Evolutionary conservation across 2,329 filamentous ascomycete species (phyloP).

Genomic region (Paracoccidioides brasiliensis): DNA sequence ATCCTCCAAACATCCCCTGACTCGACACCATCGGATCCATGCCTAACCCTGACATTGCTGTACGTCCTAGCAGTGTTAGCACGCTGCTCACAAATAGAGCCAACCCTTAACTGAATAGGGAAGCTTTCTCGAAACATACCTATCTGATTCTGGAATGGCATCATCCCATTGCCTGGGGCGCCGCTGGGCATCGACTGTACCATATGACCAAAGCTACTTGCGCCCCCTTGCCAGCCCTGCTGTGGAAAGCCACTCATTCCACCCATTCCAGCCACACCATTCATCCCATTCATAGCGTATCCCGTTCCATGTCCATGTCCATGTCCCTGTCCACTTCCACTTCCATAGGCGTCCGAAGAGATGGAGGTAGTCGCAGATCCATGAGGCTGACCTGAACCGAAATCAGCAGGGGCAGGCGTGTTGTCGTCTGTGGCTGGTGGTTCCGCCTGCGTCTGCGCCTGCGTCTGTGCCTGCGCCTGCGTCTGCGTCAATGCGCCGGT

Average conservation of each 20-base stretch:
- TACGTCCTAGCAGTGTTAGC: conserved; percentile 14
- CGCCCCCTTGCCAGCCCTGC: conserved; percentile 48
- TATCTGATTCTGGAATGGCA: conserved; percentile 71
- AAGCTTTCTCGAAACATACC: conserved; percentile 43
- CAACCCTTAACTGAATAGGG: too few species aligned
- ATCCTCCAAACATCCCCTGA: conserved; percentile 38
- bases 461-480: neutral
- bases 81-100: neutral
- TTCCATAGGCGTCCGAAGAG: conserved; percentile 6
- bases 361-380: conserved; percentile 12
- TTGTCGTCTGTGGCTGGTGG: neutral
- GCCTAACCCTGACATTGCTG: conserved; percentile 67
- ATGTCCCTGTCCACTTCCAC: neutral
- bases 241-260: conserved; percentile 37
- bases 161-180: conserved; percentile 30
- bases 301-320: conserved; percentile 15
- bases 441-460: neutral
- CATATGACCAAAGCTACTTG: conserved; percentile 53
- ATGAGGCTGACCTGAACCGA: neutral
- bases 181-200: conserved; percentile 51
- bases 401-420: neutral
- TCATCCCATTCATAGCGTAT: conserved; percentile 31
- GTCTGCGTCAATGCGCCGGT: neutral
- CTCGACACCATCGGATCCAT: conserved; percentile 52
- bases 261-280: too few species aligned